phyloP scores from a whole-genome alignment of 1,284 basidiomycete species.

The Caloboletus inedulis region DNA sequence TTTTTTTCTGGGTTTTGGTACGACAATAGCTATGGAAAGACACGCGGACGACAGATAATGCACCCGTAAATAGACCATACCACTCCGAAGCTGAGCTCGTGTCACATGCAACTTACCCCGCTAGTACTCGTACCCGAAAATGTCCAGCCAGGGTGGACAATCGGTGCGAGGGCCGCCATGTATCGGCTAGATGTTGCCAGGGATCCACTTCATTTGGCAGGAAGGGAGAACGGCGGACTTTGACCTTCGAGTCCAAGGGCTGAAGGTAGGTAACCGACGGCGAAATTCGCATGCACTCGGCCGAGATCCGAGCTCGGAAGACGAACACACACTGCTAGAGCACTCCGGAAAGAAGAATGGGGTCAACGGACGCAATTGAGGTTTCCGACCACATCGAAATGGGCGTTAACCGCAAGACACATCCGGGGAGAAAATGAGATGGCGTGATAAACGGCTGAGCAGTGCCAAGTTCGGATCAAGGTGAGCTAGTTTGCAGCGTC shows the following conservation, averaged over 20 bases:
- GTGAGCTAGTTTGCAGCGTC: slow-evolving; percentile 8
- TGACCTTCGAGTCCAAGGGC: not conserved
- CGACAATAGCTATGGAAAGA: slow-evolving; percentile 10
- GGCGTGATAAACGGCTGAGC: slow-evolving; percentile 1
- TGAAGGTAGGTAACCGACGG: not conserved
- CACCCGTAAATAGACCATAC: slow-evolving; percentile 9
- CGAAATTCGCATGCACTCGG: slow-evolving; percentile 5
- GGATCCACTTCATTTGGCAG: not conserved
- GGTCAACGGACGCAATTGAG: slow-evolving; percentile 6
- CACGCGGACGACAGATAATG: slow-evolving; percentile 6
- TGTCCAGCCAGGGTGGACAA: not conserved
- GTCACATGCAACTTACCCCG: slow-evolving; percentile 7
- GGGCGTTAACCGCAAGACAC: slow-evolving; percentile 10
- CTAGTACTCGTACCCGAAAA: not conserved
- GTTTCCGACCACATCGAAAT: slow-evolving; percentile 12
- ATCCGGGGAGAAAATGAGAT: slow-evolving; percentile 7
- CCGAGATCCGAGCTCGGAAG: slow-evolving; percentile 14
- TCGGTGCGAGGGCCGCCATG: slow-evolving; percentile 1
- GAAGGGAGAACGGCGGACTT: not conserved
- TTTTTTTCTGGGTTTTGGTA: slow-evolving; percentile 17
- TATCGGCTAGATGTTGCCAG: not conserved
- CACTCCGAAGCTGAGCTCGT: slow-evolving; percentile 12
- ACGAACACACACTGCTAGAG: slow-evolving; percentile 12
- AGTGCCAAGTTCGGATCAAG: slow-evolving; percentile 7
- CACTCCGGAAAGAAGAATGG: not conserved